Base-by-base conservation (phyloP, 129 eudicot species). In the Gnaphalium uliginosum region DNA sequence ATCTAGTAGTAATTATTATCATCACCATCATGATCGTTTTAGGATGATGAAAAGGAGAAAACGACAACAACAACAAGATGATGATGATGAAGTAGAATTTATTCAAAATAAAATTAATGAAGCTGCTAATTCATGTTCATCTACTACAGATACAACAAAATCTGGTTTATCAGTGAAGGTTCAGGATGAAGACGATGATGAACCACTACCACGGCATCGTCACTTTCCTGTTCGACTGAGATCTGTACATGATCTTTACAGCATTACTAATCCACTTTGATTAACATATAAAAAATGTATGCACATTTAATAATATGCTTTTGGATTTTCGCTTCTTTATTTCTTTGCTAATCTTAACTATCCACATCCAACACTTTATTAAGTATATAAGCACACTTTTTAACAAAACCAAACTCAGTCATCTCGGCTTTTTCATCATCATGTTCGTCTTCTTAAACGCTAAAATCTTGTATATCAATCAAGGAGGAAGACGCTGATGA, bases 201-300 rank as follows among this genome's bases (percentile, higher is more conserved):
- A 57, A 57, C 62, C 62, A 21, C 62, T 57, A 6, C 62, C 62
- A 21, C 62, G 62, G 15, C 62, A 57, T 57, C 27, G 25, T 4
- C 62, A 57, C 13, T 57, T 57, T 57, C 26, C 24, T 7, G 62
- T 57, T 21, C 62, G 62, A 21, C 62, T 57, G 62, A 10, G 27
- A 19, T 57, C 62, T 6, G 13, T 57, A n/a, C 62, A n/a, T n/a
- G 26, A 57, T 57, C 26, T 57, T 57, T 57, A 57, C 27, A 57
- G 13, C 62, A 57, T 57, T 57, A 57, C 62, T 57, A n/a, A 57
- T 27, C 62, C 62, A 57, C 62, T 57, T 57, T 57, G 25, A 22
- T 18, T 46, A 2, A 46, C 17, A 46, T 0, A 3, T 46, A 57
- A 19, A 57, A 7, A 15, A 57, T 57, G 62, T n/a, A 57, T 57